Conservation (phyloP, 192 early-diverging fungal genomes). For the Phlyctochytrium arcticum region DNA sequence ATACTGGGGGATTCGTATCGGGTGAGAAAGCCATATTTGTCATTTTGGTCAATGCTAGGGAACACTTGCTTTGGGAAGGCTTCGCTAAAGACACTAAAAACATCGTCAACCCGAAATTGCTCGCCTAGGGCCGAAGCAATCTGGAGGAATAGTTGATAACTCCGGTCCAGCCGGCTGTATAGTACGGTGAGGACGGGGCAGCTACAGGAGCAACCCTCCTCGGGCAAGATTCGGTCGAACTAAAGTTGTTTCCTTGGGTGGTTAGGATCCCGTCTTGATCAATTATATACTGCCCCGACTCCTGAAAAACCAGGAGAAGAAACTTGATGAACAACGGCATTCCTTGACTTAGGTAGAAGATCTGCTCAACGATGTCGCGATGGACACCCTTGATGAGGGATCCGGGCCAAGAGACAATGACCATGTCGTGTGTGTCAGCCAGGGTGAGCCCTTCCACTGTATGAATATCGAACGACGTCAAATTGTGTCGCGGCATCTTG, state of each 20-base stretch:
- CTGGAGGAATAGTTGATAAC: constrained; percentile 50
- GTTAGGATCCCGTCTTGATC: constrained; percentile 23
- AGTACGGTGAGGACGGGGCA: constrained; percentile 41
- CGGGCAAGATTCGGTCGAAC: constrained; percentile 44
- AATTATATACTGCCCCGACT: constrained; percentile 39
- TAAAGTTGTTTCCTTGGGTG: constrained; percentile 28
- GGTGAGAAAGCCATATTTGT: constrained; percentile 49
- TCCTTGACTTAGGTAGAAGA: constrained; percentile 42
- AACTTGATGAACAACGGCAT: constrained; percentile 46
- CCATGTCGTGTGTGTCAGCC: constrained; percentile 38
- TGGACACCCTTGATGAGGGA: constrained; percentile 25
- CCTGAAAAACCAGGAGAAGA: constrained; percentile 41
- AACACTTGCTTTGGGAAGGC: constrained; percentile 17
- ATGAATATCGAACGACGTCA: neutral
- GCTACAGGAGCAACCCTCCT: too few relatives aligned
- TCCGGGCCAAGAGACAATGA: constrained; percentile 34
- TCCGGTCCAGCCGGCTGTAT: constrained; percentile 45
- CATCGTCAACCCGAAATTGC: constrained; percentile 46
- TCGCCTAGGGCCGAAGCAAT: constrained; percentile 50
- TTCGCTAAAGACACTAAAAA: constrained; percentile 26
- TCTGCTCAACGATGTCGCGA: constrained; percentile 30
- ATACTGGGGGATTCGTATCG: too few relatives aligned
- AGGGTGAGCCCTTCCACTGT: constrained; percentile 30
- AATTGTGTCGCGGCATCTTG: constrained; percentile 30
- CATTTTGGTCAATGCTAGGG: constrained; percentile 21